Base-by-base conservation (phyloP, 208 protist species). In the Chromosphaera perkinsii region DNA sequence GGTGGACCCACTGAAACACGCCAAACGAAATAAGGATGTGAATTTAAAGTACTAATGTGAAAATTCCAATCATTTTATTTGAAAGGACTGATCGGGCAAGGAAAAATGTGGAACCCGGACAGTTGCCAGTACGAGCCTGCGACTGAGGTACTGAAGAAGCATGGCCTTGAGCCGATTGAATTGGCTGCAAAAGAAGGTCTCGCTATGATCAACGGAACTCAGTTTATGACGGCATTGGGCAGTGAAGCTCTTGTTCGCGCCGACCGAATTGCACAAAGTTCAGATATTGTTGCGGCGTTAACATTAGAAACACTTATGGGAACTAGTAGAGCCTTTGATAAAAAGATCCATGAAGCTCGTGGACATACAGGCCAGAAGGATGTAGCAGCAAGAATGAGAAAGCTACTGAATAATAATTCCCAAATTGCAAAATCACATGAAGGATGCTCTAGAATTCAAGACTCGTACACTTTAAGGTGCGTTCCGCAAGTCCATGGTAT, bases 201-300 rank as follows among this genome's bases (percentile, higher is more conserved):
- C 26, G 85, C 89, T 27, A 52, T 93, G 3, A 91, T 93, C 35
- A 93, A 93, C 73, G 89, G 89, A 20, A 93, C 89, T 22, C 87
- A 92, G 74, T 80, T 92, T 22, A 92, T 92, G 29, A 80, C 82
- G 14, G 79, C 82, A 32, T 45, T 87, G 24, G 80, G 69, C 26
- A 59, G 59, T 35, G 84, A 90, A 48, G 85, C 85, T 14, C 31
- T 90, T 5, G 54, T 80, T 24, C 66, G 84, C 4, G 66, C 78
- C 17, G 39, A 14, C 12, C 27, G 12, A 17, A 31, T 79, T 37
- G 39, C 55, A 3, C 36, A 67, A 2, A 47, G 55, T 2, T 82
- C 88, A 0, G 75, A 85, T 40, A 77, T 89, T 32, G 67, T 82
- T 22, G 79, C 81, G 17, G 86, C 86, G 22, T 45, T 93, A 29